These are phyloP conservation scores for Diplocarpon rosae DNA, from an alignment of 2,329 filamentous ascomycete species.

Conservation along the genomic window DNA sequence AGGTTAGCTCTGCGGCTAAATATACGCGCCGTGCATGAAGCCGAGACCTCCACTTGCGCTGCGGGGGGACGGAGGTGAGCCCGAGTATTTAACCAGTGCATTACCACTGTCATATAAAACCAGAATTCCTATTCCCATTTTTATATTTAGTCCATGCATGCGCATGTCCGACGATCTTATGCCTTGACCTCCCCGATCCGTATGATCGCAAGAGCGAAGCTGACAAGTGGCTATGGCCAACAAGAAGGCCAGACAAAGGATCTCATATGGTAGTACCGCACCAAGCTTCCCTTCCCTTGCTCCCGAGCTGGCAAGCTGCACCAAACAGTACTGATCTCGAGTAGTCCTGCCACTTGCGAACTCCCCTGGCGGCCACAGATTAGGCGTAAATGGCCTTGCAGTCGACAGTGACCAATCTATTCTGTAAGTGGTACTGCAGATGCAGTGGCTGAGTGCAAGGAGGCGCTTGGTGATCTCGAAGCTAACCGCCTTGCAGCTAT, in stretches of 20 bases:
- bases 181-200: conserved; percentile 7
- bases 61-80: too few relatives aligned
- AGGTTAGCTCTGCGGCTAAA: too few relatives aligned
- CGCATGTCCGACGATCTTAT: conserved; percentile 7
- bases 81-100: too few relatives aligned
- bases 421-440: conserved; percentile 44
- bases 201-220: conserved; percentile 12
- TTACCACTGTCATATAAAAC: neutral
- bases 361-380: conserved; percentile 72
- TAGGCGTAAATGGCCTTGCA: conserved; percentile 90
- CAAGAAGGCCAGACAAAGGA: conserved; percentile 58
- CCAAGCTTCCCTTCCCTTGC: conserved; percentile 1
- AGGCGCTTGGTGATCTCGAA: conserved; percentile 4
- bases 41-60: too few relatives aligned
- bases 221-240: conserved; percentile 41
- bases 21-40: too few relatives aligned
- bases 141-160: conserved; percentile 12
- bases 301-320: neutral
- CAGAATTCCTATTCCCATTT: too few relatives aligned
- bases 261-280: conserved; percentile 50
- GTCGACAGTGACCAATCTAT: conserved; percentile 76
- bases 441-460: neutral
- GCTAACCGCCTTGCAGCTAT: conserved; percentile 50
- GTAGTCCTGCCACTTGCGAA: conserved; percentile 62
- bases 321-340: conserved; percentile 11